phyloP scores from a whole-genome alignment of 2,329 filamentous ascomycete genomes.

The Pezicula radicicola region DNA sequence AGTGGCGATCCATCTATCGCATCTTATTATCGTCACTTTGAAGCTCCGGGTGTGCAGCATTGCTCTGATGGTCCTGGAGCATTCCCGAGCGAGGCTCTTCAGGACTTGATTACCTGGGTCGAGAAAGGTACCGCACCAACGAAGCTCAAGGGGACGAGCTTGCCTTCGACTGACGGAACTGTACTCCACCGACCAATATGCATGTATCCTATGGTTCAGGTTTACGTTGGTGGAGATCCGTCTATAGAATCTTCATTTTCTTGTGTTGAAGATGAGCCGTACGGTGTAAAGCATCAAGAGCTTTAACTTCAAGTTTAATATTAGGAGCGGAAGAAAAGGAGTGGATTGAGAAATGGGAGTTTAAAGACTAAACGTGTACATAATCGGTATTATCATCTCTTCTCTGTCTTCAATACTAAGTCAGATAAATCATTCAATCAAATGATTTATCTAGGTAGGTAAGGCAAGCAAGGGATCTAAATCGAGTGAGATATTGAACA shows the following conservation, averaged over 20 bases:
- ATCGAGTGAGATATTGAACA: too few species aligned
- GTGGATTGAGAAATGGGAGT: too few species aligned
- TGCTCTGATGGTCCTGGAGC: conserved; percentile 25
- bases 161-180: not conserved
- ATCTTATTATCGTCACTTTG: conserved; percentile 31
- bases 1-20: conserved; percentile 10
- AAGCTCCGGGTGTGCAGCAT: conserved; percentile 29
- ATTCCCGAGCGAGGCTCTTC: conserved; percentile 18
- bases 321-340: too few species aligned
- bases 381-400: too few species aligned
- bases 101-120: conserved; percentile 26
- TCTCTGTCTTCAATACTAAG: too few species aligned
- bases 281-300: too few species aligned
- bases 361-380: too few species aligned
- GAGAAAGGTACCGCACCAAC: conserved; percentile 21
- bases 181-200: not conserved
- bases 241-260: not conserved
- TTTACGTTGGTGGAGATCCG: not conserved
- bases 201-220: not conserved
- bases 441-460: too few species aligned
- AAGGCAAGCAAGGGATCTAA: too few species aligned
- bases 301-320: too few species aligned
- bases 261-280: not conserved
- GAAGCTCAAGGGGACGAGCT: not conserved
- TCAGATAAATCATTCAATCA: too few species aligned